phyloP scores from a whole-genome alignment of 1,139 yeast genomes.

The Meyerozyma sp. region DNA sequence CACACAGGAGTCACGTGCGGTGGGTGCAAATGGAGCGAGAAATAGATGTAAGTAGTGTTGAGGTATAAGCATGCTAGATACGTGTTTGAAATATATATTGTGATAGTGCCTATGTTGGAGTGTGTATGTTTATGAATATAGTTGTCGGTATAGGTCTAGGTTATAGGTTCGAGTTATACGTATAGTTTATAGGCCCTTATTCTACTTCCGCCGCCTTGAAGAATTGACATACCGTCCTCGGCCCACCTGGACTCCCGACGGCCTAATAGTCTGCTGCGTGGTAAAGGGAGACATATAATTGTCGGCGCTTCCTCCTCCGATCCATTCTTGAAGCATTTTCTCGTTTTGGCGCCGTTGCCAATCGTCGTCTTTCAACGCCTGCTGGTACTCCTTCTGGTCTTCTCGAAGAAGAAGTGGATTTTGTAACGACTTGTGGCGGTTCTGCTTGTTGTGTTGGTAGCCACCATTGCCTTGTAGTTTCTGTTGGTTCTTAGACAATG shows the following conservation, averaged over 20 bases:
- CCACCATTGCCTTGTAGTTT: slow-evolving; percentile 69
- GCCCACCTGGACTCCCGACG: slow-evolving; percentile 74
- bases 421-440: slow-evolving; percentile 48
- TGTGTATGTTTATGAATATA: no score
- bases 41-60: no score
- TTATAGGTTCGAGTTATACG: no score
- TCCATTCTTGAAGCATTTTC: slow-evolving; percentile 79
- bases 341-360: slow-evolving; percentile 88
- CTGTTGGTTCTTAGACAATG: slow-evolving; percentile 59
- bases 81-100: no score
- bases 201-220: slow-evolving; percentile 33
- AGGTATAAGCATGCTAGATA: no score
- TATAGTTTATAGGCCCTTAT: background rate
- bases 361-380: slow-evolving; percentile 79
- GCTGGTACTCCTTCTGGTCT: slow-evolving; percentile 90
- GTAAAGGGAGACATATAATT: slow-evolving; percentile 86
- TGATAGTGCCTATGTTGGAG: no score
- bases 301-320: slow-evolving; percentile 94
- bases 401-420: slow-evolving; percentile 67
- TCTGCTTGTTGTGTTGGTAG: slow-evolving; percentile 59
- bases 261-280: slow-evolving; percentile 55
- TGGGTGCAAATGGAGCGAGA: background rate
- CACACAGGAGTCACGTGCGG: background rate
- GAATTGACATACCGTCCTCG: slow-evolving; percentile 78
- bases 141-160: no score